Evolutionary conservation across 2,329 filamentous ascomycete species (phyloP).

Genomic region (Cladosporium halotolerans): DNA sequence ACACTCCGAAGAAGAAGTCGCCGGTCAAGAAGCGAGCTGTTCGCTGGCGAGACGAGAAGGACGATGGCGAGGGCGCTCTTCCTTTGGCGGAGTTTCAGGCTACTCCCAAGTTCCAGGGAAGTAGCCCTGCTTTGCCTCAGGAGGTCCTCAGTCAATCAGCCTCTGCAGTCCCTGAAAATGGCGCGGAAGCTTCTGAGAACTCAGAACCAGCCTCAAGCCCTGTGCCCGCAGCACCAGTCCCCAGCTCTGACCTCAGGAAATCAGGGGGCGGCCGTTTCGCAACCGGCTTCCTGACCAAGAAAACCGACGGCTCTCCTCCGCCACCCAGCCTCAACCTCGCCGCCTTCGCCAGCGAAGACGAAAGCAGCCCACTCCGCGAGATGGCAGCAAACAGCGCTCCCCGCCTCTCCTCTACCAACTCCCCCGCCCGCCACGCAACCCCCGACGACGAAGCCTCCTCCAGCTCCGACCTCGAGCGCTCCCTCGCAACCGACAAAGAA

Average conservation of each 20-base stretch:
- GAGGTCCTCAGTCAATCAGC: slow-evolving; percentile 27
- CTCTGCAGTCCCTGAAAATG: not conserved
- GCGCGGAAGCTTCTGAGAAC: not conserved
- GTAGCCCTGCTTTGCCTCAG: slow-evolving; percentile 45
- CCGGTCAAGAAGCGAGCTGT: slow-evolving; percentile 67
- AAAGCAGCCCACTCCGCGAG: slow-evolving; percentile 42
- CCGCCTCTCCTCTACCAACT: slow-evolving; percentile 35
- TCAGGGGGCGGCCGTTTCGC: slow-evolving; percentile 62
- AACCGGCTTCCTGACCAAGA: slow-evolving; percentile 75
- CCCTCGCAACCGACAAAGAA: slow-evolving; percentile 22
- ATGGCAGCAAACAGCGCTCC: slow-evolving; percentile 38
- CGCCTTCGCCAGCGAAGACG: slow-evolving; percentile 51
- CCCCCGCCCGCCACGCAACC: not conserved
- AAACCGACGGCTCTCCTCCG: slow-evolving; percentile 47
- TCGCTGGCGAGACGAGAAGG: slow-evolving; percentile 86
- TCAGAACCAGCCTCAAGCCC: slow-evolving; percentile 45
- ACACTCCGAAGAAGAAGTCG: slow-evolving; percentile 70
- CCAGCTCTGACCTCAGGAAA: slow-evolving; percentile 54
- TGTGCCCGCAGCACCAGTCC: slow-evolving; percentile 50
- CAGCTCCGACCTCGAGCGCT: slow-evolving; percentile 21
- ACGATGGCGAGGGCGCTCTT: slow-evolving; percentile 57
- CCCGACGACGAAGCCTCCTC: slow-evolving; percentile 29
- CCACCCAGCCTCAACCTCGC: slow-evolving; percentile 53
- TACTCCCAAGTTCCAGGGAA: slow-evolving; percentile 61
- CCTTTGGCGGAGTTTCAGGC: slow-evolving; percentile 79